Conservation (phyloP, 768 basidiomycete genomes). For the Filobasidium wieringae region DNA sequence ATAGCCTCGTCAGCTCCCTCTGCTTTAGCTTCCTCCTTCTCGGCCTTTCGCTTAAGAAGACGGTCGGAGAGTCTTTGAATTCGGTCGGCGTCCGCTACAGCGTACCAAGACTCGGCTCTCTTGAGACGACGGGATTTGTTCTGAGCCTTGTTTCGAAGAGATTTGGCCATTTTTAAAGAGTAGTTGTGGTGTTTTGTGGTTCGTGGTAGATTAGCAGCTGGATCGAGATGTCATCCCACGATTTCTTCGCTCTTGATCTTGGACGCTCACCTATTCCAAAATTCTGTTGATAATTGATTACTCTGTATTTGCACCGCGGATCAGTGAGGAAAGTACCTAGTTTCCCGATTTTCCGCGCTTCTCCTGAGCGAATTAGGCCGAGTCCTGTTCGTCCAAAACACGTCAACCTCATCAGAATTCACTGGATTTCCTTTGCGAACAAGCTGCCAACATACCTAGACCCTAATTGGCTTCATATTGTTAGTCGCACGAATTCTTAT, state of each 20-base stretch:
- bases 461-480: too few relatives aligned
- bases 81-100: slow-evolving; percentile 26
- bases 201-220: neutral
- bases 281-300: too few relatives aligned
- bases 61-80: slow-evolving; percentile 24
- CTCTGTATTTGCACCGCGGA: too few relatives aligned
- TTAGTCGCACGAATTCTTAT: too few relatives aligned
- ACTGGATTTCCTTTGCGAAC: too few relatives aligned
- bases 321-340: too few relatives aligned
- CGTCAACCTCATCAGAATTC: neutral
- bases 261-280: too few relatives aligned
- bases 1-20: slow-evolving; percentile 2
- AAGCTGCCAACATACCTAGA: too few relatives aligned
- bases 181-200: neutral
- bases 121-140: slow-evolving; percentile 27
- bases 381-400: neutral
- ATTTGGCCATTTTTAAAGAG: slow-evolving; percentile 32
- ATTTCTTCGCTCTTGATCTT: too few relatives aligned
- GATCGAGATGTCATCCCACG: neutral
- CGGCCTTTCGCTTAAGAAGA: slow-evolving; percentile 3
- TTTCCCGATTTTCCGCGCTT: too few relatives aligned
- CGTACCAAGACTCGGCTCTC: slow-evolving; percentile 30
- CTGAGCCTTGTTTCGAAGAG: slow-evolving; percentile 34
- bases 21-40: slow-evolving; percentile 1
- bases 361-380: too few relatives aligned